Evolutionary conservation across 2,329 filamentous ascomycete genomes (phyloP), one percentile per base, ranked within the genome.

Genomic region (Parastagonospora nodorum): DNA sequence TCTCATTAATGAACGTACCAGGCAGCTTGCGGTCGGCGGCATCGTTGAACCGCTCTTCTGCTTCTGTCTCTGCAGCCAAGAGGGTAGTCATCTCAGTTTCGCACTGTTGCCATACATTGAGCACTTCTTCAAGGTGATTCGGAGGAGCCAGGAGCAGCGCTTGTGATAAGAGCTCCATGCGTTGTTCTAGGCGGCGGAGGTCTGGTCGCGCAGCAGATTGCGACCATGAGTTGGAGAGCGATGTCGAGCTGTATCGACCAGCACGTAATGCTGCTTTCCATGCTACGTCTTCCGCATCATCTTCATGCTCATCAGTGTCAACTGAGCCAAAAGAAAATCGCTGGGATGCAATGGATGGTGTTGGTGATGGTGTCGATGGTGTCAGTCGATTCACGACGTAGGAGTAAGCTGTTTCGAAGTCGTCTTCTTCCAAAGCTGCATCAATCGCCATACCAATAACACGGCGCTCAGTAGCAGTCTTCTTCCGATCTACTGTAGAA

Each of bases 381-480:
- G 80, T 78, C 0, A 94, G 78, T 16, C 88, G 84, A 65, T 86
- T 91, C 40, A 90, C 83, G 1, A 92, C 87, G 66, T 90, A 93
- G 0, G 89, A 92, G 69, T 93, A 94, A 9, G 90, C 90, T 0
- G 90, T 94, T 68, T 95, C 90, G 54, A 94, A 94, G 67, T 86
- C 90, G 56, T 92, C 86, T 66, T 92, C 89, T 8, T 80, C 79
- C 1, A 94, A 79, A 10, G 90, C 88, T 11, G 88, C 86, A 67
- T 91, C 86, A 35, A 93, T 85, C 57, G 89, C 91, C 88, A 93
- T 90, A 51, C 88, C 87, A 5, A 86, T 87, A 43, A 94, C 85
- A 28, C 89, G 83, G 41, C 82, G 84, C 65, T 88, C 84, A 4
- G 84, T 82, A 32, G 77, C 66, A 3, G 69, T 58, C 24, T 74